Conservation (phyloP, 2,329 filamentous ascomycete genomes). For the Penicillium verrucosum region DNA sequence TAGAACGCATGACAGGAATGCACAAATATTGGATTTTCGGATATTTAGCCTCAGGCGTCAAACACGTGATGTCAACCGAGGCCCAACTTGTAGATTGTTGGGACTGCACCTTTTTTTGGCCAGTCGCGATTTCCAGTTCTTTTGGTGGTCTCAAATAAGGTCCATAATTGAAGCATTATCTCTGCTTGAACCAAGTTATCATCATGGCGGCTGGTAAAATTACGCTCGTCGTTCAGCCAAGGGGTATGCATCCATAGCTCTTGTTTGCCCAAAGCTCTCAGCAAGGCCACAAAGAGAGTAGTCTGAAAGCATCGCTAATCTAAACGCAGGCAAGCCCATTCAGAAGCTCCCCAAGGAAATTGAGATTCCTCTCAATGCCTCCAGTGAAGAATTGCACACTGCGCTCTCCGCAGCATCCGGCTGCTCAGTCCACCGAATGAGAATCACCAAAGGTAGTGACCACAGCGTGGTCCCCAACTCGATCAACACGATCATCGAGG, state of each 20-base stretch:
- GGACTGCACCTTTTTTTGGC: constrained; percentile 6
- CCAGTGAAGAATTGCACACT: constrained; percentile 56
- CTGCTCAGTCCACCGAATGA: constrained; percentile 57
- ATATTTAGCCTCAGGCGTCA: constrained; percentile 16
- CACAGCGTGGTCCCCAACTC: constrained; percentile 56
- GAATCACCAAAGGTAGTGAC: constrained; percentile 64
- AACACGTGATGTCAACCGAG: constrained; percentile 23
- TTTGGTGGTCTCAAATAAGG: background rate
- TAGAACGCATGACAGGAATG: background rate
- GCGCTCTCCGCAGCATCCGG: constrained; percentile 54
- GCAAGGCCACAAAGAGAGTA: background rate
- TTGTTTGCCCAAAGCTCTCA: background rate
- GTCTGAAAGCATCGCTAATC: constrained; percentile 12
- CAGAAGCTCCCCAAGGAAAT: constrained; percentile 57
- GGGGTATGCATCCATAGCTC: constrained; percentile 35
- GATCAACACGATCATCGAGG: constrained; percentile 50
- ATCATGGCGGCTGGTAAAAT: constrained; percentile 37
- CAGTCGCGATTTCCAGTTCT: constrained; percentile 3
- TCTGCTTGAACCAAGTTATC: background rate
- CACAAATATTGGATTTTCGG: background rate
- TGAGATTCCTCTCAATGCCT: constrained; percentile 50
- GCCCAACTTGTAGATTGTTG: constrained; percentile 7
- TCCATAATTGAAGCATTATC: constrained; percentile 1
- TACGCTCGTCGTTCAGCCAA: constrained; percentile 40
- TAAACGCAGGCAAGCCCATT: constrained; percentile 57